phyloP scores from a whole-genome alignment of 1,139 yeast genomes.

The Pichia sp. region DNA sequence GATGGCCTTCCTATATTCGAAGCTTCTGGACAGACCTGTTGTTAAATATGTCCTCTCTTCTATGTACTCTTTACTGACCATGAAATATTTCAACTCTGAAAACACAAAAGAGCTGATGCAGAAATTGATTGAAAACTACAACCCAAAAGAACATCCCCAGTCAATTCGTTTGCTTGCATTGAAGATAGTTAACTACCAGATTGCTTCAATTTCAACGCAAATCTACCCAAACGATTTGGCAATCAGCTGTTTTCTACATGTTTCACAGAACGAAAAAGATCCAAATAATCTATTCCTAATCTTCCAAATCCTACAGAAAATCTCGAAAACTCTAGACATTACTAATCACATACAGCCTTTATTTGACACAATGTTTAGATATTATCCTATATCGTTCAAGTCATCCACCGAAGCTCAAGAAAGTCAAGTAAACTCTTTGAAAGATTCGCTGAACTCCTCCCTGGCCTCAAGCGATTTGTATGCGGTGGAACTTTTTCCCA shows the following conservation, averaged over 20 bases:
- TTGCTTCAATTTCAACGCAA: neutral
- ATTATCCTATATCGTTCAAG: conserved; percentile 91
- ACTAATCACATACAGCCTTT: conserved; percentile 49
- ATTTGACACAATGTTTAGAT: conserved; percentile 88
- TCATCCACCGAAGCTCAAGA: conserved; percentile 94
- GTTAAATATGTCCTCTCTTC: conserved; percentile 53
- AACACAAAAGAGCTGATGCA: conserved; percentile 38
- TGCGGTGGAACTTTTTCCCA: conserved; percentile 72
- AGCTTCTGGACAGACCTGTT: conserved; percentile 61
- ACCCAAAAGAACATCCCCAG: conserved; percentile 62
- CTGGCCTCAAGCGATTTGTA: conserved; percentile 61
- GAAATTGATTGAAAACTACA: conserved; percentile 44
- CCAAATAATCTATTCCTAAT: conserved; percentile 79
- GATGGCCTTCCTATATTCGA: conserved; percentile 56
- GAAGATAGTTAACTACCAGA: conserved; percentile 35
- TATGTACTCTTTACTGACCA: conserved; percentile 45
- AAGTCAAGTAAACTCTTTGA: conserved; percentile 70
- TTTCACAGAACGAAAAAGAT: conserved; percentile 88
- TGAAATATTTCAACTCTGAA: conserved; percentile 41
- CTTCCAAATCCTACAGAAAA: conserved; percentile 50
- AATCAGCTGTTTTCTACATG: conserved; percentile 54
- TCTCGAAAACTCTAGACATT: conserved; percentile 46
- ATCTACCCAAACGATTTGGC: conserved; percentile 27
- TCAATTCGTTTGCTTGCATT: conserved; percentile 61
- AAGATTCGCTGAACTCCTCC: conserved; percentile 51